phyloP scores from a whole-genome alignment of 176 grass and related monocot genomes.

The Carex littledalei region DNA sequence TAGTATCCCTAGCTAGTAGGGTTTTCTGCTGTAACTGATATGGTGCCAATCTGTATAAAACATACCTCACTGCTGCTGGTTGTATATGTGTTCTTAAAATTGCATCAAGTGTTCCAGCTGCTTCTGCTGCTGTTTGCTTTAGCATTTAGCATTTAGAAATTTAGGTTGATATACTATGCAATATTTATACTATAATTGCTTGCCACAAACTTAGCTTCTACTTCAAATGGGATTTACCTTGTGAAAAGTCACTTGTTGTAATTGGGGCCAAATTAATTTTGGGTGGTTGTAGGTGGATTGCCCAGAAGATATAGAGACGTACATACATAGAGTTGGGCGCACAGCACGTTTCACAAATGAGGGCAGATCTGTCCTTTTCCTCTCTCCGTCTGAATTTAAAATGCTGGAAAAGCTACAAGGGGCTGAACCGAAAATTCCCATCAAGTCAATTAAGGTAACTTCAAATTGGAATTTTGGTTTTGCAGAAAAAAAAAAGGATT shows the following conservation, averaged over 20 bases:
- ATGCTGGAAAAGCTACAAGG: slow-evolving; percentile 86
- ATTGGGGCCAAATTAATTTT: slow-evolving; percentile 5
- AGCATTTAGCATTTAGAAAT: neutral
- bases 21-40: neutral
- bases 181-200: neutral
- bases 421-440: slow-evolving; percentile 73
- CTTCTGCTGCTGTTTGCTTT: neutral
- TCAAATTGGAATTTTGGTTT: neutral
- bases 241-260: neutral
- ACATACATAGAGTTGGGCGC: slow-evolving; percentile 95
- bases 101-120: neutral
- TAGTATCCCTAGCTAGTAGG: neutral
- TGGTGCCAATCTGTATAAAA: neutral
- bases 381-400: slow-evolving; percentile 67
- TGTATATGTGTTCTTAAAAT: neutral
- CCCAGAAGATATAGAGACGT: slow-evolving; percentile 54
- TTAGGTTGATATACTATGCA: neutral
- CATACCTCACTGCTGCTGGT: neutral
- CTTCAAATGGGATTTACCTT: neutral
- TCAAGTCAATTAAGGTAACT: slow-evolving; percentile 33
- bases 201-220: neutral
- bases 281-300: slow-evolving; percentile 59
- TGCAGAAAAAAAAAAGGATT: slow-evolving; percentile 1
- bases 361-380: slow-evolving; percentile 74
- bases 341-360: slow-evolving; percentile 80